These are phyloP conservation scores for Cladorrhinum sp. DNA, from an alignment of 2,329 filamentous ascomycete genomes.

Conservation along the genomic window DNA sequence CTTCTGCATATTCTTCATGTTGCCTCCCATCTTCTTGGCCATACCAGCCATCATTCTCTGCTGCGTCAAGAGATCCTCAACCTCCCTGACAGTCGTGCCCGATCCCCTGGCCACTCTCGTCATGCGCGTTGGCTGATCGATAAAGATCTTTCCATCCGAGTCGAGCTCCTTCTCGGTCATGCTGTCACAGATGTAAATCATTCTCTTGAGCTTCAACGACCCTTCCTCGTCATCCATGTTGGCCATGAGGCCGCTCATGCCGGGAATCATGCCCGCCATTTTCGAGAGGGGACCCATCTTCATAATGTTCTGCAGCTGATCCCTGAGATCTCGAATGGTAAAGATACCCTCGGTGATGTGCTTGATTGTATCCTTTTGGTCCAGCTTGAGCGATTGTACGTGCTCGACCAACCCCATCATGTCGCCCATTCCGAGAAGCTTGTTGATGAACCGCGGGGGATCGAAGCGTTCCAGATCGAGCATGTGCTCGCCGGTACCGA, in stretches of 20 bases:
- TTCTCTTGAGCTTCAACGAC: conserved; percentile 87
- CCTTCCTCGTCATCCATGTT: conserved; percentile 97
- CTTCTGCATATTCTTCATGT: conserved; percentile 96
- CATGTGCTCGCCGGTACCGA: conserved; percentile 97
- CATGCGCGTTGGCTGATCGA: conserved; percentile 89
- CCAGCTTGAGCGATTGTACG: conserved; percentile 89
- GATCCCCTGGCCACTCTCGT: conserved; percentile 86
- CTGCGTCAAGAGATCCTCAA: conserved; percentile 95
- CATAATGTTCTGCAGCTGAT: conserved; percentile 97
- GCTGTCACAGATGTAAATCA: conserved; percentile 98
- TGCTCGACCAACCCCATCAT: conserved; percentile 94
- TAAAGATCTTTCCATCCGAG: conserved; percentile 89
- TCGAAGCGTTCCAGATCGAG: conserved; percentile 90
- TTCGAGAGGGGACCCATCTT: conserved; percentile 98
- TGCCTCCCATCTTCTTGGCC: conserved; percentile 98
- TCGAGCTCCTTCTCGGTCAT: conserved; percentile 98
- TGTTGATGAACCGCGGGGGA: conserved; percentile 88
- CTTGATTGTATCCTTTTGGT: conserved; percentile 99
- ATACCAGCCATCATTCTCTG: conserved; percentile 98
- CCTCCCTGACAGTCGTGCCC: conserved; percentile 85
- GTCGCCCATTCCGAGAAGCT: conserved; percentile 94
- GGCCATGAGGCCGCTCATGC: conserved; percentile 88
- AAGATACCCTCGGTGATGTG: conserved; percentile 97
- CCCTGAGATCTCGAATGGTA: conserved; percentile 87
- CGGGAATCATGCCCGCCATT: conserved; percentile 98